Base-by-base conservation (phyloP, 768 basidiomycete species). In the Boletus barrowsii region DNA sequence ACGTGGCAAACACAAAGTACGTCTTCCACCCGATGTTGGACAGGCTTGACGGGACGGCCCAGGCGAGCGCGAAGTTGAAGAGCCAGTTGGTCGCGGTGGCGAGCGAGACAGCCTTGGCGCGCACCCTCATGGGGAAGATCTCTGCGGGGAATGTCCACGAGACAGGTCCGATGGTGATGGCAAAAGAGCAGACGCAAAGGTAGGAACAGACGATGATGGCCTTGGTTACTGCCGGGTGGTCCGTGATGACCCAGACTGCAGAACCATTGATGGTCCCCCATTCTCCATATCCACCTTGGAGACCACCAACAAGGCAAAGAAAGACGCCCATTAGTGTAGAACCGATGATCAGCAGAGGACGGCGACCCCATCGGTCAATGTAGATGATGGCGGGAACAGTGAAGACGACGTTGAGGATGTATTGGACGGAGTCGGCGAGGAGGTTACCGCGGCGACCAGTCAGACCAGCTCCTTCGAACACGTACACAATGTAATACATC, bases 301-400 rank as follows among this genome's bases (percentile, higher is more conserved):
- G 76, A 49, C 84, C 86, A 49, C 88, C 88, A 60, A 90, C 89
- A 46, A 89, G 81, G 75, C 76, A 84, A 60, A 90, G 79, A 77
- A 81, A 90, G 76, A 86, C 83, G 46, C 84, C 84, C 89, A 90
- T 88, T 53, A 82, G 65, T 4, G 82, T 68, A 3, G 83, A 81
- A 29, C 86, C 88, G 47, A 71, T 71, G 53, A 91, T 73, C 2
- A 91, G 74, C 76, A 90, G 85, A 8, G 88, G 88, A 18, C 88
- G 79, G 39, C 88, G 86, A 54, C 89, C 89, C 86, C 87, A 89
- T 69, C 75, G 78, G 68, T 91, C 89, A 62, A 89, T 87, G 72
- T 82, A 88, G 62, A 79, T 57, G 59, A 81, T 77, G 1, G 78
- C 78, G 10, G 78, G 78, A 26, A 80, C 53, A 56, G 75, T 75